Base-by-base conservation (phyloP, 139 green algal species). In the Yamagishiella unicocca region DNA sequence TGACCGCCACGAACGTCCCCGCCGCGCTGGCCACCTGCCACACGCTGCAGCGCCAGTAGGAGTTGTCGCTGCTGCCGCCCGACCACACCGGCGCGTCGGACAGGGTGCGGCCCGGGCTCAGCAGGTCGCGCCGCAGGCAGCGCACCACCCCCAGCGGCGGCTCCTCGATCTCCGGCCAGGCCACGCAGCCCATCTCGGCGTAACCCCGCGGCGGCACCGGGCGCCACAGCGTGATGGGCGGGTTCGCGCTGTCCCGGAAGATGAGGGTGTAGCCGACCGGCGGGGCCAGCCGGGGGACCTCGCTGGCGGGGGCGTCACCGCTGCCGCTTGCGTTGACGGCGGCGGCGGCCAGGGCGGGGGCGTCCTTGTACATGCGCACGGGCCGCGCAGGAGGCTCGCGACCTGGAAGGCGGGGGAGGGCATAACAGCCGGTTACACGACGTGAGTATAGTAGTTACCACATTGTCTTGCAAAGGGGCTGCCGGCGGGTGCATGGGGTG, bases 161-260 rank as follows among this genome's bases (percentile, higher is more conserved):
- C 82, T 96, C 91, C 70, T 96, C 92, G 0, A 95, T 88, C 21
- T 87, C 87, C 4, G 96, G 93, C 88, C 93, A 90, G 54, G 96
- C 92, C 50, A 98, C 89, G 40, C 91, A 95, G 10, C 96, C 95
- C 58, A 96, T 66, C 10, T 95, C 94, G 5, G 79, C 38, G 61
- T 88, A 91, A 24, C 96, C 95, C 0, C 70, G 70, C 0, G 94
- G 95, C 33, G 96, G 50, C 22, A 97, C 79, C 0, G 96, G 96
- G 84, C 92, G 88, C 96, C 96, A 98, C 31, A 98, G 84, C 0
- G 94, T 97, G 21, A 98, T 80, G 0, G 92, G 89, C 42, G 82
- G 84, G 10, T 35, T 70, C 33, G 70, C 46, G 17, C 85, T 94
- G 88, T 95, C 89, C 4, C 96, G 92, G 93, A 95, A 98, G 19